Base-by-base conservation (phyloP, 2,329 filamentous ascomycete genomes). In the Nemania diffusa region DNA sequence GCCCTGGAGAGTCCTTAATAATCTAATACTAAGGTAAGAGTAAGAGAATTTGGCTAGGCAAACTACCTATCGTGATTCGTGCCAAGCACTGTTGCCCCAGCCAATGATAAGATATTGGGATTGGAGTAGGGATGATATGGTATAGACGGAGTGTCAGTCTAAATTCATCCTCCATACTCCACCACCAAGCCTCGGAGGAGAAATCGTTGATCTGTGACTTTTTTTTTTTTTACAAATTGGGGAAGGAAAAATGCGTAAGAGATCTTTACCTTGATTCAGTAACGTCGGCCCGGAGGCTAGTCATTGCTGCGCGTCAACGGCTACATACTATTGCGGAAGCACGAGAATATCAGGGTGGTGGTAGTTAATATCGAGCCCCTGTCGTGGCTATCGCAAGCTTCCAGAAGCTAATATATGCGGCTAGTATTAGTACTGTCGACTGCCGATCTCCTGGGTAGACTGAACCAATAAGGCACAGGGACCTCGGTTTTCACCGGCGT, bases 401-500 rank as follows among this genome's bases (percentile, higher is more conserved):
- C 17, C 46, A 61, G 20, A 50, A 58, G 52, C 57, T 62, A 58
- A 48, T 29, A 46, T 26, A 62, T 68, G 67, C 59, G 63, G 63
- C 67, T 60, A 56, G 57, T 44, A 32, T 52, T 69, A 37, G 63
- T 63, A 5, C 13, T n/a, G 26, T 61, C 26, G 63, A 69, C 63
- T 66, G 67, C 67, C 67, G 67, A 69, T 69, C 67, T 5, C 51
- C 34, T 62, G 17, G 22, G 50, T 51, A 22, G 55, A 26, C 63
- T 57, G 22, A 24, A 22, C 63, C 63, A 69, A 67, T 66, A 40
- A 63, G 51, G 32, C 46, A 40, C n/a, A 1, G 9, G 26, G n/a
- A 53, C 63, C 50, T 57, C 29, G 46, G 52, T 32, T 42, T 37
- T 57, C 42, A 32, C 57, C 37, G 48, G 59, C n/a, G 58, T 32